Base-by-base conservation (phyloP, 1,139 yeast species). In the Yamadazyma kanchanaburiensis region DNA sequence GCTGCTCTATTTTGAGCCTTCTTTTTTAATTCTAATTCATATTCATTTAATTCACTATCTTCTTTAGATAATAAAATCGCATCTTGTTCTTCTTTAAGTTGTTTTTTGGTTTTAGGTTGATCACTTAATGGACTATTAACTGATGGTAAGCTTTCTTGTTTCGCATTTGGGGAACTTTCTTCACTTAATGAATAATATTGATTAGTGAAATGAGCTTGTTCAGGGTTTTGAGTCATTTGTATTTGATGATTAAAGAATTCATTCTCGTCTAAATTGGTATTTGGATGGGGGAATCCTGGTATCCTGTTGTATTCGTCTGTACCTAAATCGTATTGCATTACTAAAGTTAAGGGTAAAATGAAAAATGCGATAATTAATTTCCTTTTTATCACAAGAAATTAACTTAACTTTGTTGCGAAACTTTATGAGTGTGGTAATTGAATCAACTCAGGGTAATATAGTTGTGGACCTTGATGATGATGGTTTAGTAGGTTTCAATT, bases 1-100 rank as follows among this genome's bases (percentile, higher is more conserved):
- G 95, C 95, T 4, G 91, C 94, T 46, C 96, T 64, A 52, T 87
- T 87, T 51, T 84, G 94, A 0, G 89, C 89, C 51, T 80, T 85
- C 30, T 84, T 71, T 51, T 77, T 77, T 42, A 65, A 48, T 27
- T 64, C 69, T 17, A 74, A 46, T 39, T 75, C 79, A 15, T 69
- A 72, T 29, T 74, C 79, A 5, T 62, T 55, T 22, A 68, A 51
- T 32, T 62, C 64, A 1, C 64, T 47, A 36, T 67, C 74, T 37
- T 67, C 73, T 32, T 46, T 51, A 9, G 67, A 53, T 24, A 67
- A 56, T 30, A 66, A 50, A 22, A 53, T 45, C 8, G 67, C 62
- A 38, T 67, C 74, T 32, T 53, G 56, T 24, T 62, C 70, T 35
- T 60, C 67, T 39, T 57, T 39, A 12, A 51, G 30, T 34, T 54